phyloP scores from a whole-genome alignment of 768 basidiomycete genomes.

The Cystobasidium tubakii region DNA sequence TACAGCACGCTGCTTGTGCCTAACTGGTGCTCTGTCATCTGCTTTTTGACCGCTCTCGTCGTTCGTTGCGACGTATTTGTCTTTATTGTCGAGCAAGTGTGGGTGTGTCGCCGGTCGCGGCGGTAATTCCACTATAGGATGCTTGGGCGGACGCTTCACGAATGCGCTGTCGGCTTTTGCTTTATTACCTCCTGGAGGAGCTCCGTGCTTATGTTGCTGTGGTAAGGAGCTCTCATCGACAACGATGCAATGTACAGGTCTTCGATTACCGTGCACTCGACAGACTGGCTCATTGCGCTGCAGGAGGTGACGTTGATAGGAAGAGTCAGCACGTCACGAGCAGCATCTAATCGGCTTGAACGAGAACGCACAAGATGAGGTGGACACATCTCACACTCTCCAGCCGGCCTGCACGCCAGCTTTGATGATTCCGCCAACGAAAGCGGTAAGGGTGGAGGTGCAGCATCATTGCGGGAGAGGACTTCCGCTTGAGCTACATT shows the following conservation, averaged over 20 bases:
- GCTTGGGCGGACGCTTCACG: background rate
- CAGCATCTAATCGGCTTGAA: background rate
- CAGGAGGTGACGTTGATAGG: background rate
- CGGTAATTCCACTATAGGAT: constrained; percentile 8
- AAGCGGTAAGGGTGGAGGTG: background rate
- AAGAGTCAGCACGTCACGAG: background rate
- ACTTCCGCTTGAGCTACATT: background rate
- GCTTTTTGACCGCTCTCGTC: background rate
- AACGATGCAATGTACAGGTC: constrained; percentile 18
- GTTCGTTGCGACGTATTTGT: background rate
- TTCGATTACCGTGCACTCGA: constrained; percentile 22
- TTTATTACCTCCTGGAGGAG: background rate
- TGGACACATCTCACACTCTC: constrained; percentile 23
- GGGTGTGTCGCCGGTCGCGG: background rate
- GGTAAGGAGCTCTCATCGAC: background rate
- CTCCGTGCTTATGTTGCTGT: constrained; percentile 14
- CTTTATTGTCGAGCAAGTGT: constrained; percentile 5
- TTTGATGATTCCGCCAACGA: constrained; percentile 4
- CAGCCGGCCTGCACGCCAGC: constrained; percentile 9
- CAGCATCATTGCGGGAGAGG: background rate
- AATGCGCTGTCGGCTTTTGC: constrained; percentile 1
- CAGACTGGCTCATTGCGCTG: constrained; percentile 29
- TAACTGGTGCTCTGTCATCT: background rate
- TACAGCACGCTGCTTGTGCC: background rate
- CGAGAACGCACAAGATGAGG: background rate